These are phyloP conservation scores for Boletus tomentosulus DNA, from an alignment of 768 basidiomycete genomes.

Conservation along the genomic window DNA sequence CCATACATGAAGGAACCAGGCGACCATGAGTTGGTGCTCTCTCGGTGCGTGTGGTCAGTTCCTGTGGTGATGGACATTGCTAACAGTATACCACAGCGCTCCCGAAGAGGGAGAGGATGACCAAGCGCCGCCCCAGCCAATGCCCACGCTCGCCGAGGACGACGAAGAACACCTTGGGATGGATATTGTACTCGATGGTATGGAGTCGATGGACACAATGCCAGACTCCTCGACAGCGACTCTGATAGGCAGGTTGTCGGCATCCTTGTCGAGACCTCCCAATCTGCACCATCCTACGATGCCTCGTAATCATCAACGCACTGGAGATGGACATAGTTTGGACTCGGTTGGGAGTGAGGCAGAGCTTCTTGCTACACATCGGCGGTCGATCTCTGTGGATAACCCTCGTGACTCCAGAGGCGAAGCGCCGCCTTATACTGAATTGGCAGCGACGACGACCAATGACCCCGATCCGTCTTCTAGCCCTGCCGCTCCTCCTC, in stretches of 20 bases:
- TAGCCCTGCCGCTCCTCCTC: background rate
- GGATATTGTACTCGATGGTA: conserved; percentile 17
- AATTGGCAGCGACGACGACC: conserved; percentile 25
- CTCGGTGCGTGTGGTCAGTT: conserved; percentile 33
- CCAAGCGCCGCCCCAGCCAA: background rate
- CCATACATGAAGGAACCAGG: conserved; percentile 83
- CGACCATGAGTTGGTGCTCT: conserved; percentile 75
- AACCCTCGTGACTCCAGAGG: conserved; percentile 44
- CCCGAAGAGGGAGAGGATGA: conserved; percentile 18
- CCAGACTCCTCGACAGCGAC: conserved; percentile 20
- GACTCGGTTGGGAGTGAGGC: conserved; percentile 21
- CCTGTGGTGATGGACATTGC: background rate
- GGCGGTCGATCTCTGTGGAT: conserved; percentile 7
- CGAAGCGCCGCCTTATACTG: conserved; percentile 66
- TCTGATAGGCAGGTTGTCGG: conserved; percentile 13
- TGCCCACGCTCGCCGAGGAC: conserved; percentile 20
- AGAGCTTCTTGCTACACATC: conserved; percentile 18
- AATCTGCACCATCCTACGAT: conserved; percentile 1
- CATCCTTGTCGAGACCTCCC: conserved; percentile 11
- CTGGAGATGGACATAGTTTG: conserved; percentile 16
- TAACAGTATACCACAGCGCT: conserved; percentile 15
- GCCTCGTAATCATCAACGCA: conserved; percentile 8
- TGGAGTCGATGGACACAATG: conserved; percentile 25
- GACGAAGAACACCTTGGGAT: conserved; percentile 21
- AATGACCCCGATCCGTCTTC: background rate